Evolutionary conservation across 495 filamentous ascomycete species (phyloP).

Genomic region (Ascobolus immersus): DNA sequence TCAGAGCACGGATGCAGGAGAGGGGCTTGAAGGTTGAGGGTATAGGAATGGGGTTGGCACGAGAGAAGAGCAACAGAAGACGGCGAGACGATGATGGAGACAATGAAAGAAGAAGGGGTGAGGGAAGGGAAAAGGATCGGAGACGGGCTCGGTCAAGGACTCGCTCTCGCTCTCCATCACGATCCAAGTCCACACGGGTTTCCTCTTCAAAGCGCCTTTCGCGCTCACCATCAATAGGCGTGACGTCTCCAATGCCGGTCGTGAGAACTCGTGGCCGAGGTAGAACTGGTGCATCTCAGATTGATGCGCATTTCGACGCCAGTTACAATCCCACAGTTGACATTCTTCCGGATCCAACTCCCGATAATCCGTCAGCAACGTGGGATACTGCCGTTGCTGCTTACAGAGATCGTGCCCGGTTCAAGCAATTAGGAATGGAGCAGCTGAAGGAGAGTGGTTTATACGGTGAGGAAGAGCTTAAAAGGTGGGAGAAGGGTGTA

Average conservation of each 20-base stretch:
- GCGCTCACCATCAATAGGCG: no score
- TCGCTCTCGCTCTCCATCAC: conserved; percentile 15
- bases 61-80: no score
- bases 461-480: conserved; percentile 53
- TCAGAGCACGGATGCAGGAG: no score
- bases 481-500: conserved; percentile 49
- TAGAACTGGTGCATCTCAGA: no score
- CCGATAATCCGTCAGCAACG: conserved; percentile 31
- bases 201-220: conserved; percentile 42
- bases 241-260: no score
- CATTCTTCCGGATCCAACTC: no score
- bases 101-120: conserved; percentile 4
- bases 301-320: no score
- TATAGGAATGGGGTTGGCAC: no score
- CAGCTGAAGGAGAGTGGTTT: conserved; percentile 44
- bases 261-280: conserved; percentile 76
- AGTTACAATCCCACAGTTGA: conserved; percentile 52
- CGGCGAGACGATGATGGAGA: conserved; percentile 4
- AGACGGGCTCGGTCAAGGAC: conserved; percentile 16
- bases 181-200: no score
- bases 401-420: conserved; percentile 56
- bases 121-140: conserved; percentile 11
- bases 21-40: no score
- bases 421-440: conserved; percentile 58
- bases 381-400: conserved; percentile 71